Evolutionary conservation across 169 alveolate species (phyloP).

Genomic region (Toxoplasma gondii): DNA sequence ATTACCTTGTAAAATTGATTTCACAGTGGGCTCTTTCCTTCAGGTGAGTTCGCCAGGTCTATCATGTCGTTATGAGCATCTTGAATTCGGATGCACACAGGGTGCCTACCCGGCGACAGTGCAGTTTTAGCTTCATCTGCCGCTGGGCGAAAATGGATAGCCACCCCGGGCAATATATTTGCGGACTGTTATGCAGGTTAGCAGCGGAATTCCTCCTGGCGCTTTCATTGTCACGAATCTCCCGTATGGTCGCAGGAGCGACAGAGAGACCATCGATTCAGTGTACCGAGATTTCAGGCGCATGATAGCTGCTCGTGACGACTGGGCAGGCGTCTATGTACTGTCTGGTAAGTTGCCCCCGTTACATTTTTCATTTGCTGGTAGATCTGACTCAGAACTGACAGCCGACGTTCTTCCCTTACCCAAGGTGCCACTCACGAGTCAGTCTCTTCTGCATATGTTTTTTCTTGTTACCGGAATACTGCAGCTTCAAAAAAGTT

Average conservation of each 20-base stretch:
- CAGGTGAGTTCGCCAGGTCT: neutral
- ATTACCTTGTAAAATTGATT: neutral
- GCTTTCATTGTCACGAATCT: conserved; percentile 6
- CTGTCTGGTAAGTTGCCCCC: conserved; percentile 24
- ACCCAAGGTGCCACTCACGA: neutral
- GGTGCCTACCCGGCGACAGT: no score
- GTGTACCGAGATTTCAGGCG: conserved; percentile 18
- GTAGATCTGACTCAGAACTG: no score
- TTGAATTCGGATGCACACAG: neutral
- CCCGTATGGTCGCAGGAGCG: conserved; percentile 18
- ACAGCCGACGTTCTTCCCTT: no score
- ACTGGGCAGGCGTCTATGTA: conserved; percentile 41
- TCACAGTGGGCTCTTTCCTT: conserved; percentile 1
- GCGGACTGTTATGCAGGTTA: neutral
- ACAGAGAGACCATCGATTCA: neutral
- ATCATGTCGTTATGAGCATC: neutral
- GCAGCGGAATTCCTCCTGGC: neutral
- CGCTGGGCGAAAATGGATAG: no score
- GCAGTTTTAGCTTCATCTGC: no score
- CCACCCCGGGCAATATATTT: no score
- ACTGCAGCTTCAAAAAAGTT: conserved; percentile 45
- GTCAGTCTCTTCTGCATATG: neutral
- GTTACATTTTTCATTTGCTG: neutral
- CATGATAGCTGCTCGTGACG: conserved; percentile 28
- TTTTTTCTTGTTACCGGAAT: neutral